Base-by-base conservation (phyloP, 192 early-diverging fungal species). In the Coemansia guatemalensis region DNA sequence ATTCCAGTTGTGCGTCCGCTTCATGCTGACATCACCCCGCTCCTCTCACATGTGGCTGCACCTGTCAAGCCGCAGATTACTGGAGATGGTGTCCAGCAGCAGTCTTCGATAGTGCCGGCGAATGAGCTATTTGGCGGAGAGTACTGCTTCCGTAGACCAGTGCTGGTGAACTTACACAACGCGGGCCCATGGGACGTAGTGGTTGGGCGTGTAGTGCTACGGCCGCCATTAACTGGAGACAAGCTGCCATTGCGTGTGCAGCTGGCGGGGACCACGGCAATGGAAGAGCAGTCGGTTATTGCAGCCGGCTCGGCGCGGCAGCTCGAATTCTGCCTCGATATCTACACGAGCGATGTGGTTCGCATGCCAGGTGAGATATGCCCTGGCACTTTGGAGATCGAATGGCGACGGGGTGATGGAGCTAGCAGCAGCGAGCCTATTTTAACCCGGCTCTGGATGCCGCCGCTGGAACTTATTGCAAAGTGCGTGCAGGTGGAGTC, bases 291-390 rank as follows among this genome's bases (percentile, higher is more conserved):
- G 30, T 39, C 41, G 7, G 58, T 56, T 12, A n/a, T 58, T 27
- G 51, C 41, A 0, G 50, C 63, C 1, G 65, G 65, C 7, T 54
- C 61, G 1, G 17, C 39, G 2, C 64, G 64, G 30, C 47, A 65
- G 35, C 68, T 71, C 17, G 68, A 74, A 58, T 57, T 81, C 44
- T 71, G 69, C 65, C 62, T 81, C 14, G 78, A 81, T 33, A 47
- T 81, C 2, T 14, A 5, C 8, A 62, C 78, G 1, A 4, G 2
- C 6, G 78, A 81, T 20, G 23, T 71, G 53, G 41, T 81, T 2
- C 78, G 73, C 2, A 21, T 71, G 62, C 62, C 78, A 5, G 21
- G 39, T 3, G 20, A 23, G 14, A 30, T 74, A 1, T 60, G 73
- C 23, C 68, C 69, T 0, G 78, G 78, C 0, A 53, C 48, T 1